Base-by-base conservation (phyloP, 257 asterid genomes). In the Datura wrightii region DNA sequence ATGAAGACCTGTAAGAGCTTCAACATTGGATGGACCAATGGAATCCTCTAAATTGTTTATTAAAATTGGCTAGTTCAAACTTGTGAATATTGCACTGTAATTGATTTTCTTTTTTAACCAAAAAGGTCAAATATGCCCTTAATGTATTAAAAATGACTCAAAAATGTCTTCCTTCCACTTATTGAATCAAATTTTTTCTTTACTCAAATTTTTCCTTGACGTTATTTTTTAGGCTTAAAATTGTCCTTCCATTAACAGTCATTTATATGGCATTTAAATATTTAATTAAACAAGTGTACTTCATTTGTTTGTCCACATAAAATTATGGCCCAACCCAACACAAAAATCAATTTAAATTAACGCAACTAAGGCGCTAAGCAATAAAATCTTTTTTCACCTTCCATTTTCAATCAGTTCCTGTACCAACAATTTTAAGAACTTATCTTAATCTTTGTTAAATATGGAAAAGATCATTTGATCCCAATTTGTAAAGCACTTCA, bases 1-100 rank as follows among this genome's bases (percentile, higher is more conserved):
- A 18, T 37, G 52, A 67, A 67, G 72, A 65, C 37, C 72, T 67
- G 13, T 67, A 66, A 66, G 19, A 66, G 78, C 31, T 67, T 37
- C 52, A 37, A 14, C 13, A 39, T 67, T 37, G 50, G 11, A 6
- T 36, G 74, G 78, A 67, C 13, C 72, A 10, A 67, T 36, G 76
- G 8, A 31, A 15, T 13, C 6, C 3, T 15, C 78, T 39, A 67
- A 3, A 7, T 15, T 41, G 6, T 70, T 48, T 18, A 46, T 70
- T 37, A 54, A 9, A 70, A 70, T 41, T 16, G 79, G 15, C 48
- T 16, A 70, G 0, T 70, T 58, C 34, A 58, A 58, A 58, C 63
- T 18, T 58, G 62, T 70, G 54, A 41, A 44, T 48, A 41, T 3
- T 69, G 54, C 54, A 42, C 41, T 18, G 36, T 70, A 8, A 8